These are phyloP conservation scores for Mycena vitilis DNA, from an alignment of 768 basidiomycete genomes.

Conservation along the genomic window DNA sequence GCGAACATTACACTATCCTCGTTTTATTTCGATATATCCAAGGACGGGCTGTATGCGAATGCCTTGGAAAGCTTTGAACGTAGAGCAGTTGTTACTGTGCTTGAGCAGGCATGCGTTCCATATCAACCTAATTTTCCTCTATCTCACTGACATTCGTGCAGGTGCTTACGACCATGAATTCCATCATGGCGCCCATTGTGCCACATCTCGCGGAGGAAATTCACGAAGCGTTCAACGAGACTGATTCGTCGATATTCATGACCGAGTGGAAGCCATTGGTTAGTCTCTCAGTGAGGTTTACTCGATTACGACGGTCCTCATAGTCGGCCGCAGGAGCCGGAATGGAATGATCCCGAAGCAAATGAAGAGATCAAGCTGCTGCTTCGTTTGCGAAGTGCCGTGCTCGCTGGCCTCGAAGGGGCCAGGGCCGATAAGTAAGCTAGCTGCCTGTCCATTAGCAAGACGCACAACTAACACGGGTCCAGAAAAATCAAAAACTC, in stretches of 20 bases:
- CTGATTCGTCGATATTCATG: constrained; percentile 73
- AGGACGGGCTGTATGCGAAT: constrained; percentile 90
- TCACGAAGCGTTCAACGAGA: constrained; percentile 57
- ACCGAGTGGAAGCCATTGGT: constrained; percentile 79
- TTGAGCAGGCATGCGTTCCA: constrained; percentile 67
- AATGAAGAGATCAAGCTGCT: constrained; percentile 73
- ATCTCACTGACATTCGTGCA: constrained; percentile 42
- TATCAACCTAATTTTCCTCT: not conserved
- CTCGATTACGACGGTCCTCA: not conserved
- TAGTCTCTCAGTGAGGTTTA: constrained; percentile 40
- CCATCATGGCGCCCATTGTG: constrained; percentile 84
- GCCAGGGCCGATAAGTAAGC: constrained; percentile 81
- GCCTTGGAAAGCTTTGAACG: constrained; percentile 62
- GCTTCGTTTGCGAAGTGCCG: constrained; percentile 68
- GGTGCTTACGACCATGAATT: constrained; percentile 75
- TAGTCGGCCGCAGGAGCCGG: constrained; percentile 52
- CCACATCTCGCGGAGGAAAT: constrained; percentile 95
- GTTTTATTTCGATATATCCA: constrained; percentile 91
- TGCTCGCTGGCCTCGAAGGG: constrained; percentile 77
- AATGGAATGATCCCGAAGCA: constrained; percentile 72
- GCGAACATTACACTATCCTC: constrained; percentile 88
- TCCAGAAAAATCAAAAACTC: constrained; percentile 78
- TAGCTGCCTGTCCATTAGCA: not conserved
- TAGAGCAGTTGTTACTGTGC: constrained; percentile 73
- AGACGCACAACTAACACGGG: not conserved